These are phyloP conservation scores for Diaporthe nobilis DNA, from an alignment of 2,329 filamentous ascomycete species.

Conservation along the genomic window DNA sequence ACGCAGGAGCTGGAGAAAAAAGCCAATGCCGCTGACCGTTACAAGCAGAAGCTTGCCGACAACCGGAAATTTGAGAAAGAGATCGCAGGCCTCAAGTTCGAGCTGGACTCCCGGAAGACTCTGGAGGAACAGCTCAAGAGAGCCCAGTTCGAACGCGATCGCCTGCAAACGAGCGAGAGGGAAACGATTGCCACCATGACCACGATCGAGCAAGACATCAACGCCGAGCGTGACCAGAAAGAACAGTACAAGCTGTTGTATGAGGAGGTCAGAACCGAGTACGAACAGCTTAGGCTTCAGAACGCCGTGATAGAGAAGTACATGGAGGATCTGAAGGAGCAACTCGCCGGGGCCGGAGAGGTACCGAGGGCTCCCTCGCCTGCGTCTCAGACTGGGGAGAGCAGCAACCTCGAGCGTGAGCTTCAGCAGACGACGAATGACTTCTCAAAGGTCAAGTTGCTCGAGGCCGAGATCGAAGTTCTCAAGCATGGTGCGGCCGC, in stretches of 20 bases:
- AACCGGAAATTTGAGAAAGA: slow-evolving; percentile 69
- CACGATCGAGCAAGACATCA: slow-evolving; percentile 45
- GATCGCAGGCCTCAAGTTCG: slow-evolving; percentile 67
- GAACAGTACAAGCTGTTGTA: slow-evolving; percentile 48
- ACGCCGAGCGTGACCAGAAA: slow-evolving; percentile 47
- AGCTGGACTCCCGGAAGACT: slow-evolving; percentile 61
- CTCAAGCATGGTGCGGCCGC: slow-evolving; percentile 58
- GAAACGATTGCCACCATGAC: slow-evolving; percentile 50
- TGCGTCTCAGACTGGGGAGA: slow-evolving; percentile 23
- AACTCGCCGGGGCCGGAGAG: slow-evolving; percentile 59
- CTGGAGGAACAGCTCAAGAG: slow-evolving; percentile 52
- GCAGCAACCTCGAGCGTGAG: slow-evolving; percentile 70
- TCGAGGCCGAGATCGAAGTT: slow-evolving; percentile 74
- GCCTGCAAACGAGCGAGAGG: slow-evolving; percentile 48
- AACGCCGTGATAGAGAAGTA: slow-evolving; percentile 65
- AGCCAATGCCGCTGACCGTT: slow-evolving; percentile 74
- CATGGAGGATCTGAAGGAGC: slow-evolving; percentile 73
- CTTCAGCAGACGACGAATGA: slow-evolving; percentile 63
- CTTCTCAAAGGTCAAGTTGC: slow-evolving; percentile 52
- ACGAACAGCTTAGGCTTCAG: slow-evolving; percentile 60
- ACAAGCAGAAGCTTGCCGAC: slow-evolving; percentile 73
- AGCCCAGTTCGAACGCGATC: slow-evolving; percentile 48
- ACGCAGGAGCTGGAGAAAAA: slow-evolving; percentile 72
- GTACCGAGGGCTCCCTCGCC: slow-evolving; percentile 34
- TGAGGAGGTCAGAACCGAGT: slow-evolving; percentile 54